Evolutionary conservation across 1,284 basidiomycete species (phyloP), one percentile per base, ranked within the genome.

Genomic region (Rhodofomes roseus): DNA sequence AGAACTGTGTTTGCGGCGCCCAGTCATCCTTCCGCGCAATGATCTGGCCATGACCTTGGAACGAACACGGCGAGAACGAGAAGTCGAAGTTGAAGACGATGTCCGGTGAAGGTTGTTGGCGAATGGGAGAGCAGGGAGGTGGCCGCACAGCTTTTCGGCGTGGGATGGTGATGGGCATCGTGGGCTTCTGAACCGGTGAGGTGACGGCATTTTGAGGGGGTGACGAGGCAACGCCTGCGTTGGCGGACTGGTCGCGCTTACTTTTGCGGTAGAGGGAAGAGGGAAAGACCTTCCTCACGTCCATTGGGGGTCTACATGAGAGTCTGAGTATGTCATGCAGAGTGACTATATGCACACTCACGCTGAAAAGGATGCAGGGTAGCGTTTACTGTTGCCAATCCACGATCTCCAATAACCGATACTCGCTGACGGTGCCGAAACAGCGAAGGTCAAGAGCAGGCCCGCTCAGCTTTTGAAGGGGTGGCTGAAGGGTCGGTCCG

Each of bases 21-120:
- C 43, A 57, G 8, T 57, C 50, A 18, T 57, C 52, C 51, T 31
- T 57, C 40, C 40, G 40, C 23, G 54, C 16, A 11, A 59, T 29
- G 14, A 60, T 29, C 36, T 63, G 50, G 12, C 59, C 39, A n/a
- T 27, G 43, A 16, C 48, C 54, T 14, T 59, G 52, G 9, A 61
- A 50, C 20, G 43, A 57, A 20, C 63, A 58, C 27, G 65, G 65
- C 4, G 65, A 66, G 29, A 66, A 50, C 4, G 65, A 66, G 34
- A 67, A 64, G 46, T 65, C 64, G 44, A 67, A 62, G 53, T 64
- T 63, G 57, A 66, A 66, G 34, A 66, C 63, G 34, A 66, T 53
- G n/a, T 66, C 65, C 1, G 65, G 65, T 8, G 65, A 63, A 18
- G 60, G 48, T 27, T 27, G 64, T 58, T 6, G 61, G 57, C 14